phyloP scores from a whole-genome alignment of 257 asterid genomes.

The Nicotiana tabacum region DNA sequence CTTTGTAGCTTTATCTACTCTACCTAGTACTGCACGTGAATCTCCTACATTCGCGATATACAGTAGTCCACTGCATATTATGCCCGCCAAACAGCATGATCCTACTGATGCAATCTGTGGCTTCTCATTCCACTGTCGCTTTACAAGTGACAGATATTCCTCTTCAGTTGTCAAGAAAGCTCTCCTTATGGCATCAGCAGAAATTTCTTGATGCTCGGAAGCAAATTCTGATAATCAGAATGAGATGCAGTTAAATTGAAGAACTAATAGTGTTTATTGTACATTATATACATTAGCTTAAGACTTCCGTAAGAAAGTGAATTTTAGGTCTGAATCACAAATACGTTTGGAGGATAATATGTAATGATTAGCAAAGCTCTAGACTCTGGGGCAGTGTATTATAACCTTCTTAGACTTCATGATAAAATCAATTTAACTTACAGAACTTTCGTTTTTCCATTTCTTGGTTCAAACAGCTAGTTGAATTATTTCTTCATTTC shows the following conservation, averaged over 20 bases:
- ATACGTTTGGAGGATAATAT: background rate
- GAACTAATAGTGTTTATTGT: no score
- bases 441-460: background rate
- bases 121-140: constrained; percentile 56
- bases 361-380: background rate
- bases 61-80: constrained; percentile 59
- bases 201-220: constrained; percentile 66
- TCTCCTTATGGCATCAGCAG: constrained; percentile 53
- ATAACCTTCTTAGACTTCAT: background rate
- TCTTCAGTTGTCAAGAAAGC: constrained; percentile 91
- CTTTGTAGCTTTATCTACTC: constrained; percentile 44
- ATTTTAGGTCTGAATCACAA: background rate
- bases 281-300: background rate
- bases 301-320: background rate
- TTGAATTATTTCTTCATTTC: no score
- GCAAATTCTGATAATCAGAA: constrained; percentile 42
- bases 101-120: constrained; percentile 93
- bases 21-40: constrained; percentile 82
- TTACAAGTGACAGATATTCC: constrained; percentile 65
- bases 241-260: background rate
- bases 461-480: no score
- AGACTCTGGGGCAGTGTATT: background rate
- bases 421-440: background rate
- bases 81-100: constrained; percentile 85
- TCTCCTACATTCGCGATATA: constrained; percentile 89